Percentiles rank a stretch among this genome's conserved stretches.
These are phyloP conservation scores for Vanilla planifolia DNA, from an alignment of 106 monocot species.

Conservation along the genomic window DNA sequence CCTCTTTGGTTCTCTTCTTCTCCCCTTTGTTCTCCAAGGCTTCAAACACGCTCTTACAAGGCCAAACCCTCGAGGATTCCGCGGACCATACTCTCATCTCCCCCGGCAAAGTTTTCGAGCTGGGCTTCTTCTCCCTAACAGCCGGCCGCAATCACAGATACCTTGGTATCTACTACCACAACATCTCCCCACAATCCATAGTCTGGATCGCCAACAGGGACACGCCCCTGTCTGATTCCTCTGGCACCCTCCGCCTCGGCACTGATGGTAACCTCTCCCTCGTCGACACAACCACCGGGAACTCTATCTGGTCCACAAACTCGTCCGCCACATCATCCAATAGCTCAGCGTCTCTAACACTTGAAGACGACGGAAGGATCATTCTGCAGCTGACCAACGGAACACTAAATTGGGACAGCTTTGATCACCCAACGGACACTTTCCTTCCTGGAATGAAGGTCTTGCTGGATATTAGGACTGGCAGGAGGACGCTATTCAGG, in stretches of 20 bases:
- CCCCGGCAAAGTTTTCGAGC: constrained; percentile 17
- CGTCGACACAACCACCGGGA: neutral
- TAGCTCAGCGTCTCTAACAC: constrained; percentile 3
- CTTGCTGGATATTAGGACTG: neutral
- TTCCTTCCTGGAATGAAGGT: constrained; percentile 17
- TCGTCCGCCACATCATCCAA: neutral
- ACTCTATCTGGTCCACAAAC: constrained; percentile 16
- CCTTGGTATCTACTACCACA: constrained; percentile 44
- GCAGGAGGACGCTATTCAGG: neutral
- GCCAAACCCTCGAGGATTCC: too few relatives aligned
- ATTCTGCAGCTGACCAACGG: neutral
- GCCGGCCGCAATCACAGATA: constrained; percentile 10
- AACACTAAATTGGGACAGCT: constrained; percentile 24
- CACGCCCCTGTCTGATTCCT: constrained; percentile 5
- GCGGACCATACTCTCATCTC: constrained; percentile 24
- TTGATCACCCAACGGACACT: constrained; percentile 38
- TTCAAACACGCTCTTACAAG: too few relatives aligned
- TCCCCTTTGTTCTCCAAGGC: too few relatives aligned
- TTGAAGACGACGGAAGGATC: constrained; percentile 11
- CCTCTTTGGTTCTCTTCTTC: too few relatives aligned
- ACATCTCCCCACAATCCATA: neutral
- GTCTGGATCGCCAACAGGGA: constrained; percentile 38
- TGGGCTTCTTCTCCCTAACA: constrained; percentile 40
- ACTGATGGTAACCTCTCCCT: constrained; percentile 14
- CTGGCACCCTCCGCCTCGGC: constrained; percentile 11